Base-by-base conservation (phyloP, 106 monocot genomes). In the Acanthochlamys bracteata region DNA sequence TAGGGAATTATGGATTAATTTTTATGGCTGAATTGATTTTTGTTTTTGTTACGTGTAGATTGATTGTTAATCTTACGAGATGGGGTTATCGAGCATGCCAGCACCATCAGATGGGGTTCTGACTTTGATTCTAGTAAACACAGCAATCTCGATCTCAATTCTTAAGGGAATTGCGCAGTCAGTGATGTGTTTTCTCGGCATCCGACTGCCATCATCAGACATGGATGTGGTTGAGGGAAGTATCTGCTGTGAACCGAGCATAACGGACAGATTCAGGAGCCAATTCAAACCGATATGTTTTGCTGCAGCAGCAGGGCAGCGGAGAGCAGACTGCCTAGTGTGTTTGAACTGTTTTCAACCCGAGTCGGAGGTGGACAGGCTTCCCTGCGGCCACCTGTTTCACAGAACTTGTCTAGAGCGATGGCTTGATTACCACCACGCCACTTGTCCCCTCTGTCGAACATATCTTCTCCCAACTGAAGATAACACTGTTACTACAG, bases 61-160 rank as follows among this genome's bases (percentile, higher is more conserved):
- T 33, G 6, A 33, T 17, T 27, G 67, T 61, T 23, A 19, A 52
- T 16, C 51, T n/a, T 55, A 51, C 43, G 61, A 39, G 47, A 98
- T 98, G 96, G 96, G 96, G 19, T 55, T 98, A 13, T 85, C 82
- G 12, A 88, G 76, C 85, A 41, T 88, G 55, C 96, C 96, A 56
- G 57, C 84, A 20, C 95, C 87, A 7, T 90, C 90, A 25, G 96
- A 98, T 45, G 79, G 84, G 22, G 57, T 91, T 16, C 78, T 91
- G 7, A 88, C 82, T 11, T 60, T 83, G 25, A 41, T 98, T 26
- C 45, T 98, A 1, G 74, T 83, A 25, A 88, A 92, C 84, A 88
- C 88, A 11, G 88, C 78, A 11, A 26, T 83, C 57, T 70, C 85
- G 27, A 73, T 98, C 59, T 78, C 91, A 39, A 64, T 88, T 66